Conservation (phyloP, 345 rosid species). For the Murraya koenigii region DNA sequence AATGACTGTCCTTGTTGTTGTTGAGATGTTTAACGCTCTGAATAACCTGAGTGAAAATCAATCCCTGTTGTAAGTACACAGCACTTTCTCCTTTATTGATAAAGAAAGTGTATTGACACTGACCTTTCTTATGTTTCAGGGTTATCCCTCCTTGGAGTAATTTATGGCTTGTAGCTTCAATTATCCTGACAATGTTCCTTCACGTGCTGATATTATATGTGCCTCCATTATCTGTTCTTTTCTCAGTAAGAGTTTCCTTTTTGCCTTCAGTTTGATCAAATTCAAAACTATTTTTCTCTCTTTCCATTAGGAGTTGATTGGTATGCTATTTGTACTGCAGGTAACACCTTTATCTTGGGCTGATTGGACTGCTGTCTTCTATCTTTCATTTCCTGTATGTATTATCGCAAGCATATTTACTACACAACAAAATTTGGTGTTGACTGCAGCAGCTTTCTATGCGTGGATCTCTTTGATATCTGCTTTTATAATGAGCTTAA, state of each 20-base stretch:
- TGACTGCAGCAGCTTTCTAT: background rate
- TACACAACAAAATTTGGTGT: background rate
- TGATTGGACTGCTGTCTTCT: constrained; percentile 79
- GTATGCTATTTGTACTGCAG: constrained; percentile 42
- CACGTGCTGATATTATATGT: constrained; percentile 81
- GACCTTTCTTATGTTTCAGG: constrained; percentile 39
- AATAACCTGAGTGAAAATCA: constrained; percentile 99
- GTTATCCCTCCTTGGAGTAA: constrained; percentile 98
- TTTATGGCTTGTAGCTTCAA: constrained; percentile 94
- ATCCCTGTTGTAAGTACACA: constrained; percentile 77
- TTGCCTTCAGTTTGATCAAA: constrained; percentile 4
- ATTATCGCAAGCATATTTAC: background rate
- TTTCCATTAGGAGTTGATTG: constrained; percentile 11
- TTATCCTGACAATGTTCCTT: constrained; percentile 85
- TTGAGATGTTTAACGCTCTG: constrained; percentile 99
- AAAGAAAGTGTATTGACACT: background rate
- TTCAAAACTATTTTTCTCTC: background rate
- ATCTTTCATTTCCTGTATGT: constrained; percentile 96
- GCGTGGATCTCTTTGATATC: background rate
- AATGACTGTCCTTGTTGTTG: constrained; percentile 99
- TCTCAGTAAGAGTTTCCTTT: constrained; percentile 71
- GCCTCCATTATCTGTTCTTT: constrained; percentile 80
- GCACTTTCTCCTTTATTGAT: background rate
- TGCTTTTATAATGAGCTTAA: background rate
- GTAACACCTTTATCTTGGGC: constrained; percentile 94